Conservation (phyloP, 1,284 basidiomycete genomes). For the Puccinia triticina region DNA sequence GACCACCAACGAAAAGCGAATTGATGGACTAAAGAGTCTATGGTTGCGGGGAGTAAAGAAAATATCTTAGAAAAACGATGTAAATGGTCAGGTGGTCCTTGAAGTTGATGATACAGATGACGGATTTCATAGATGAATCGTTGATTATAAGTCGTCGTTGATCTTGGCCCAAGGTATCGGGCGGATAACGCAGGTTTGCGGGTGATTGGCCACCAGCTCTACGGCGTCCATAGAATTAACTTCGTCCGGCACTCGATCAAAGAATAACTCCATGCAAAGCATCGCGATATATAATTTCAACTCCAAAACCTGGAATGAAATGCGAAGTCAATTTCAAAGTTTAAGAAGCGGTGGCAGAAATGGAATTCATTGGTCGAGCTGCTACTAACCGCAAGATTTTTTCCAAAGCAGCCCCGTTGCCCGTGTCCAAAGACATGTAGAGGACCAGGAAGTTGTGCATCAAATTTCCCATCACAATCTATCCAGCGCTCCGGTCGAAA, state of each 20-base stretch:
- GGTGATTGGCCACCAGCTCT: slow-evolving; percentile 48
- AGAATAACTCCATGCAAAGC: slow-evolving; percentile 44
- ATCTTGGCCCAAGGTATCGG: slow-evolving; percentile 37
- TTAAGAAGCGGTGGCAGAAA: background rate
- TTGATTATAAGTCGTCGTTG: background rate
- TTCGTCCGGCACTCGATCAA: slow-evolving; percentile 43
- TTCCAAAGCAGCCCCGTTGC: slow-evolving; percentile 42
- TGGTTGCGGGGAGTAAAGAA: background rate
- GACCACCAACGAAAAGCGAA: slow-evolving; percentile 1
- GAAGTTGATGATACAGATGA: slow-evolving; percentile 14
- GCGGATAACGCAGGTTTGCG: slow-evolving; percentile 41
- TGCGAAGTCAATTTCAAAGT: background rate
- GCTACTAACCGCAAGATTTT: slow-evolving; percentile 41
- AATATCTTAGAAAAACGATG: background rate
- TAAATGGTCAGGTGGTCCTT: background rate
- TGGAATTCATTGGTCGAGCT: background rate
- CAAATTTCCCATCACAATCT: slow-evolving; percentile 30
- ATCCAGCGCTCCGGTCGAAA: slow-evolving; percentile 46
- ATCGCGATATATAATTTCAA: slow-evolving; percentile 49
- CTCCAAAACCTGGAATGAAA: slow-evolving; percentile 25
- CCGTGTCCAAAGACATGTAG: slow-evolving; percentile 48
- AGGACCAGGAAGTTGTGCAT: slow-evolving; percentile 36
- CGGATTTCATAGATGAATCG: background rate
- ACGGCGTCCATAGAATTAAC: slow-evolving; percentile 34
- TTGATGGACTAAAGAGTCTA: background rate